Evolutionary conservation across 495 filamentous ascomycete species (phyloP).

Genomic region (Annulohypoxylon bovei): DNA sequence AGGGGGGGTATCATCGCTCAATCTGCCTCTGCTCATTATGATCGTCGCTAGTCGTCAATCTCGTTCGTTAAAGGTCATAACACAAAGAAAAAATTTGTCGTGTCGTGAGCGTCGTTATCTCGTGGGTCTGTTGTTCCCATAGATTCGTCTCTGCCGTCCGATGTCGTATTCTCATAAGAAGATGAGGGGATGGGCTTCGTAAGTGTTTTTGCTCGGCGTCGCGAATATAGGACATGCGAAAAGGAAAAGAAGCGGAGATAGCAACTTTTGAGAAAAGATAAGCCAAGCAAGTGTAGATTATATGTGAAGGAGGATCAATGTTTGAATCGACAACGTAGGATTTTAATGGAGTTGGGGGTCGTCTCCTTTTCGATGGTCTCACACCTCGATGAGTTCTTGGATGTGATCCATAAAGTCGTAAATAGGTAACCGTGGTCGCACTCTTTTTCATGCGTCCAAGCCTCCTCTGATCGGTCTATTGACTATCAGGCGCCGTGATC

Average conservation of each 20-base stretch:
- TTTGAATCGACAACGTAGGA: not conserved
- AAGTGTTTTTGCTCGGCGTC: not conserved
- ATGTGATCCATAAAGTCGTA: not conserved
- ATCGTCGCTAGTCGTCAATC: constrained; percentile 19
- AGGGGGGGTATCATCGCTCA: constrained; percentile 36
- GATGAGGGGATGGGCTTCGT: not conserved
- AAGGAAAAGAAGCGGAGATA: not conserved
- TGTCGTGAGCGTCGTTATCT: constrained; percentile 18
- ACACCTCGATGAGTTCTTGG: not conserved
- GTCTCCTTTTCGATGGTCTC: not conserved
- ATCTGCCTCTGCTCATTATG: constrained; percentile 31
- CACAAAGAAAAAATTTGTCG: constrained; percentile 6
- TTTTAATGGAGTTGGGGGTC: not conserved
- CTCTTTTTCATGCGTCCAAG: not conserved
- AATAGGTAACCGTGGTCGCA: not conserved
- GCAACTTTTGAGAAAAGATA: not conserved
- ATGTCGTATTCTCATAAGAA: constrained; percentile 19
- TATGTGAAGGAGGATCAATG: not conserved
- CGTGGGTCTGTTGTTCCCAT: constrained; percentile 8
- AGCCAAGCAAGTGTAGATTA: not conserved
- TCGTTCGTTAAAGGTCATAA: constrained; percentile 3
- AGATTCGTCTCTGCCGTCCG: constrained; percentile 9
- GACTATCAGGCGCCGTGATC: not conserved
- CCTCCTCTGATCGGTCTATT: not conserved
- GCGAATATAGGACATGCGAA: constrained; percentile 9